Conservation (phyloP, 2,329 filamentous ascomycete species). For the Verticillium dahliae region DNA sequence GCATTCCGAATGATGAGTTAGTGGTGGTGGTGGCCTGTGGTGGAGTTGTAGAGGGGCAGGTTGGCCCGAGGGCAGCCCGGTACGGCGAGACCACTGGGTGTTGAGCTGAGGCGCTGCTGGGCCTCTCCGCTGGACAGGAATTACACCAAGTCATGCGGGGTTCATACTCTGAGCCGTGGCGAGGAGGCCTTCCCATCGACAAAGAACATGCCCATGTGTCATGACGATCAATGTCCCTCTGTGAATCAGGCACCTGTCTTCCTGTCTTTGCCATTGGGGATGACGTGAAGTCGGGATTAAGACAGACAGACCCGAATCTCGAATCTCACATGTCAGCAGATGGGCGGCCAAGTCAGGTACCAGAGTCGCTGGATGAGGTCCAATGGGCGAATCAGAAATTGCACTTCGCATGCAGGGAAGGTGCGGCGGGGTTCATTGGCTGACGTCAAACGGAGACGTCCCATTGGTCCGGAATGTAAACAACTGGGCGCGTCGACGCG, state of each 20-base stretch:
- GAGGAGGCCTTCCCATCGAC: neutral
- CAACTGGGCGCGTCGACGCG: conserved; percentile 2
- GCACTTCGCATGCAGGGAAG: neutral
- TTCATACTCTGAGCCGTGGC: neutral
- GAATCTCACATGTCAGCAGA: neutral
- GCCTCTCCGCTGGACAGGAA: neutral
- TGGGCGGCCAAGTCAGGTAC: neutral
- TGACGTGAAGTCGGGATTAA: neutral
- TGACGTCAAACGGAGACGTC: neutral
- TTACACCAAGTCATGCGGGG: neutral
- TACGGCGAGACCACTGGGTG: neutral
- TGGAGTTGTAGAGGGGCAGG: neutral
- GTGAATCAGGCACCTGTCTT: neutral
- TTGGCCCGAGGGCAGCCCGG: neutral
- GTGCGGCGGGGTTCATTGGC: neutral
- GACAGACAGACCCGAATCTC: neutral
- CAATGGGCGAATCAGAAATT: neutral
- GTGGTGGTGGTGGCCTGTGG: neutral
- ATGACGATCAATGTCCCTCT: neutral
- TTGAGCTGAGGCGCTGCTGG: neutral
- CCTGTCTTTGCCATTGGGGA: no score
- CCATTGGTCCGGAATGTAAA: neutral
- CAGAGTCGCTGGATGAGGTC: neutral
- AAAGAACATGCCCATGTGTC: neutral
- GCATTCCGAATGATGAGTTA: neutral